A percentile compares a stretch with the other conserved stretches of the same genome.
Conservation (phyloP, 2,329 filamentous ascomycete species). For the Beauveria rudraprayagi region DNA sequence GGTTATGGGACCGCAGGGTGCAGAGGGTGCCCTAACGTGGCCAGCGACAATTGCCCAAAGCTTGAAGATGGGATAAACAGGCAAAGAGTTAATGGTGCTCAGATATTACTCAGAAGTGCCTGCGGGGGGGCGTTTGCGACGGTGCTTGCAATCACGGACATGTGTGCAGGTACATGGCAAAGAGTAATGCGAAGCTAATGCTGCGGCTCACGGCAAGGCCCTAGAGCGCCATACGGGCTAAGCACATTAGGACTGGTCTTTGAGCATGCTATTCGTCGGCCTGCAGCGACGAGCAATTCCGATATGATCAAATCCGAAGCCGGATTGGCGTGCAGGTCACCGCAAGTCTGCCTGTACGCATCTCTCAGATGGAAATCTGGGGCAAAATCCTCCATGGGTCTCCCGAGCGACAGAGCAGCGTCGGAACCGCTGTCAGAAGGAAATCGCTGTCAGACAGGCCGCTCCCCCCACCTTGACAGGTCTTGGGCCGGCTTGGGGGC, state of each 20-base stretch:
- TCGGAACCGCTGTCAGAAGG: background rate
- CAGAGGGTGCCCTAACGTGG: background rate
- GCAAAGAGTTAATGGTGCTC: background rate
- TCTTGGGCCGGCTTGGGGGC: background rate
- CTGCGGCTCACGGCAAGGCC: conserved; percentile 8
- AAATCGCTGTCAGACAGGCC: background rate
- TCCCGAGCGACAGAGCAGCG: background rate
- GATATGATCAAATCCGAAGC: conserved; percentile 5
- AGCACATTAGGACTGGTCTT: conserved; percentile 1
- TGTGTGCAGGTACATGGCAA: conserved; percentile 1
- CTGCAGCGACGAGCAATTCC: background rate
- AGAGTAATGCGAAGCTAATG: background rate
- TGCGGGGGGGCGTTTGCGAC: conserved; percentile 4
- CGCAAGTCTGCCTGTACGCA: background rate
- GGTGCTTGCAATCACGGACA: background rate
- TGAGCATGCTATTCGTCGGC: background rate
- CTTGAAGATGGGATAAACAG: background rate
- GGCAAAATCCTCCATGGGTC: background rate
- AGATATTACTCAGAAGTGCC: conserved; percentile 3
- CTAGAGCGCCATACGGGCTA: background rate
- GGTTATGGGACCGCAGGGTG: background rate
- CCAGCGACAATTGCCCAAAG: background rate
- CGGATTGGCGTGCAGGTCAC: conserved; percentile 6
- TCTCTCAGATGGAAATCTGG: background rate
- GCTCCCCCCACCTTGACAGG: background rate